Evolutionary conservation across 163 green algal genomes (phyloP).

Genomic region (Chlorella variabilis): DNA sequence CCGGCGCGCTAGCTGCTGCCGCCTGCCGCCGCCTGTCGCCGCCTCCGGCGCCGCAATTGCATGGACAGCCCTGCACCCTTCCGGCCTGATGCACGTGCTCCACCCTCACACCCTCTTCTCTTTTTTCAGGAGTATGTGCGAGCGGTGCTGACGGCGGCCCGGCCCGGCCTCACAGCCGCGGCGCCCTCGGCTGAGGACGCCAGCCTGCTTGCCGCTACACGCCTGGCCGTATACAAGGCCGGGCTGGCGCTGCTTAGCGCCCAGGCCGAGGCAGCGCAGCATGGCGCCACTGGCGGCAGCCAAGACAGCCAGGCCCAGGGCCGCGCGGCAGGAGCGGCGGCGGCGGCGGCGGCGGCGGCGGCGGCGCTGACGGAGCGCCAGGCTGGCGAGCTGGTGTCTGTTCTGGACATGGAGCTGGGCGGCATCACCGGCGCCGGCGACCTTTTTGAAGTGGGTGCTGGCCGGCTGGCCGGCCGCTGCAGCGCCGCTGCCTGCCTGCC

Average conservation of each 20-base stretch:
- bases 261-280: background rate
- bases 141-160: slow-evolving; percentile 2
- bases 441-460: slow-evolving; percentile 20
- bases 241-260: background rate
- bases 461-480: background rate
- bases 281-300: too few species aligned
- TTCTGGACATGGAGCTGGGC: slow-evolving; percentile 15
- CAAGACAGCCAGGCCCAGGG: too few species aligned
- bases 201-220: background rate
- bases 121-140: slow-evolving; percentile 21
- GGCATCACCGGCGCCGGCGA: background rate
- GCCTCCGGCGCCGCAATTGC: background rate
- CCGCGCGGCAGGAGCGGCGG: background rate
- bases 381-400: slow-evolving; percentile 11
- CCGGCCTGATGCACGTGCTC: background rate
- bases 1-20: slow-evolving; percentile 1
- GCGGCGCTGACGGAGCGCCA: slow-evolving; percentile 2
- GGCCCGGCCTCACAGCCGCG: slow-evolving; percentile 1
- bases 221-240: slow-evolving; percentile 7
- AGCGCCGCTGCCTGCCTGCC: background rate
- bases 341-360: background rate
- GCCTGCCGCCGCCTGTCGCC: slow-evolving; percentile 16
- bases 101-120: background rate
- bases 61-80: background rate
- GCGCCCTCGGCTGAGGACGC: background rate